Conservation (phyloP, 2,329 filamentous ascomycete species). For the Ceratocystis lukuohia region DNA sequence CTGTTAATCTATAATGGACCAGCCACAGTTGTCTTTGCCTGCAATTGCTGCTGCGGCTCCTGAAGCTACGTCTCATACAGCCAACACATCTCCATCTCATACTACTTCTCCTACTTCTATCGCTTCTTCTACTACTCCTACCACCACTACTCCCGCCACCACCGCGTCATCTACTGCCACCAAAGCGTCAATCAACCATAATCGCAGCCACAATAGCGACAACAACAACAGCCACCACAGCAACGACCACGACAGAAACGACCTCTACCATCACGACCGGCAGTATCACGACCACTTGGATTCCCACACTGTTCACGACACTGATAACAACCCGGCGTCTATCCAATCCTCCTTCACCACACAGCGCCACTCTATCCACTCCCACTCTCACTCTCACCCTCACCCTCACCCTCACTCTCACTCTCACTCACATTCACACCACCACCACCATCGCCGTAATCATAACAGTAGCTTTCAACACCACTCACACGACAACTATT, state of each 20-base stretch:
- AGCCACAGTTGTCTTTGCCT: conserved; percentile 6
- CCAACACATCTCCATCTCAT: neutral
- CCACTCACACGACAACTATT: neutral
- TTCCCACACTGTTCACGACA: neutral
- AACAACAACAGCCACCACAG: neutral
- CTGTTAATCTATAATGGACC: conserved; percentile 6
- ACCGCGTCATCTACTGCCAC: conserved; percentile 3
- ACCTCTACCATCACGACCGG: neutral
- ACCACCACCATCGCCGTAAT: neutral
- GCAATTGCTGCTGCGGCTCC: neutral
- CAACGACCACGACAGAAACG: neutral
- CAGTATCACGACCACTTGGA: neutral
- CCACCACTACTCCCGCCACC: conserved; percentile 7
- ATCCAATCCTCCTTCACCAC: too few relatives aligned
- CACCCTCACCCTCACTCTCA: neutral
- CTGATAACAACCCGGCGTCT: too few relatives aligned
- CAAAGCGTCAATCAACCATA: neutral
- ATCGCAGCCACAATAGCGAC: neutral
- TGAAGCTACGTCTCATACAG: conserved; percentile 1
- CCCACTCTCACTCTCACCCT: neutral
- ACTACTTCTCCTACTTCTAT: neutral
- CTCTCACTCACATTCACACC: neutral
- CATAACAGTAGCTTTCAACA: neutral
- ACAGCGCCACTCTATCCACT: too few relatives aligned
- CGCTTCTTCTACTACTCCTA: neutral